Conservation (phyloP, 495 filamentous ascomycete species). For the Penicillium ucsense region DNA sequence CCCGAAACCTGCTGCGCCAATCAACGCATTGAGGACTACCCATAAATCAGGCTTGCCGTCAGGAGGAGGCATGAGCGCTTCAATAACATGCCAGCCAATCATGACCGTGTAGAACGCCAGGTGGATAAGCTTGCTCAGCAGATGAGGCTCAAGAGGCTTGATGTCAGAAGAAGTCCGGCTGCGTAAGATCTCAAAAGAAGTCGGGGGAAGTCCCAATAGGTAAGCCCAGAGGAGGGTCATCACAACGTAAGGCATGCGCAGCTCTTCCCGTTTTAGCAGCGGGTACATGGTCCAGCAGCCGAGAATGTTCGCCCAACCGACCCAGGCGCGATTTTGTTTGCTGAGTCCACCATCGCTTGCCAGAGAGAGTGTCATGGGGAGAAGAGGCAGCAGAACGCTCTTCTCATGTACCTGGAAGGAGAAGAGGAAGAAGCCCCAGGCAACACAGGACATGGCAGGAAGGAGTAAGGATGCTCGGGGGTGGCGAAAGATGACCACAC, state of each 20-base stretch:
- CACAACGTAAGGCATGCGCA: constrained; percentile 75
- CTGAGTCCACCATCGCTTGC: constrained; percentile 65
- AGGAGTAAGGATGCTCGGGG: constrained; percentile 70
- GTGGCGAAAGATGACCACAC: constrained; percentile 64
- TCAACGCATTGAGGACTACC: constrained; percentile 79
- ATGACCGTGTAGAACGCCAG: constrained; percentile 64
- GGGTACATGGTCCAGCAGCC: constrained; percentile 94
- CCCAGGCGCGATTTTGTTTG: constrained; percentile 71
- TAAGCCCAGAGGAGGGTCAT: constrained; percentile 83
- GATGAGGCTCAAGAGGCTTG: constrained; percentile 28
- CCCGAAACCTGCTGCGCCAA: constrained; percentile 77
- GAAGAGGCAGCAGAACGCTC: constrained; percentile 79
- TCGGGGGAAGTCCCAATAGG: constrained; percentile 75
- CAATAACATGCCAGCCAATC: constrained; percentile 68
- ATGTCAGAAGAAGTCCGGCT: constrained; percentile 29
- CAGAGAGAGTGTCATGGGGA: constrained; percentile 84
- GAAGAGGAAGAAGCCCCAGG: constrained; percentile 96
- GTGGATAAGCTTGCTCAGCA: constrained; percentile 59
- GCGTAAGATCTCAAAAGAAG: constrained; percentile 56
- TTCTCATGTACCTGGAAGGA: constrained; percentile 98
- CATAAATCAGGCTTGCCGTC: constrained; percentile 79
- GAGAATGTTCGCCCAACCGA: constrained; percentile 85
- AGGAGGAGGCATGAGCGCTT: constrained; percentile 57
- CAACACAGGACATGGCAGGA: constrained; percentile 64
- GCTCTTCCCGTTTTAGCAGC: constrained; percentile 71